Percentiles rank a stretch among this genome's conserved stretches.
These are phyloP conservation scores for Diacronema lutheri DNA, from an alignment of 78 protist genomes.

Conservation along the genomic window DNA sequence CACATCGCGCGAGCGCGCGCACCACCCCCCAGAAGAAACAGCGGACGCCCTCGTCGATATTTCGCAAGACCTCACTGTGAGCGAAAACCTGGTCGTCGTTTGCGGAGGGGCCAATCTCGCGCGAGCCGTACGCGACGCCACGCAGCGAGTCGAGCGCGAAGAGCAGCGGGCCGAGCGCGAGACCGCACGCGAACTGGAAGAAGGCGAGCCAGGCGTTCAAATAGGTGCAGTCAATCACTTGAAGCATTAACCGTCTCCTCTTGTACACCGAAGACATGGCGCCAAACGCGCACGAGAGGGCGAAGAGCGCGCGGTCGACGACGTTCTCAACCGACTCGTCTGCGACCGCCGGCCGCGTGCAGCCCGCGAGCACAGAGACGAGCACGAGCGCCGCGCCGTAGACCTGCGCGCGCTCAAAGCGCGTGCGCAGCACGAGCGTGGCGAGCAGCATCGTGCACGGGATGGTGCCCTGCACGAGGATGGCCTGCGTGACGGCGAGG, in stretches of 20 bases:
- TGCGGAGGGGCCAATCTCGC: too few relatives aligned
- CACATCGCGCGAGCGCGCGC: too few relatives aligned
- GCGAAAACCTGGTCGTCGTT: too few relatives aligned
- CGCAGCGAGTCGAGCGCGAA: too few relatives aligned
- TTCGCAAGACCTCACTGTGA: too few relatives aligned
- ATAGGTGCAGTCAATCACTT: not conserved
- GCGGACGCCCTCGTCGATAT: too few relatives aligned
- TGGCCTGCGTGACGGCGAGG: not conserved
- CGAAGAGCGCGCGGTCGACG: too few relatives aligned
- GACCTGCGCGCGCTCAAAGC: not conserved
- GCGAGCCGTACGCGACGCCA: too few relatives aligned
- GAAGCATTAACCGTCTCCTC: not conserved
- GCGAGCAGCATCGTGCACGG: not conserved
- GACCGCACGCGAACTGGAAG: not conserved
- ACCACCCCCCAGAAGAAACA: too few relatives aligned
- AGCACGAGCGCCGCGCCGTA: not conserved
- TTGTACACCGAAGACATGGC: not conserved
- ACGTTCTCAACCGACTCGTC: not conserved
- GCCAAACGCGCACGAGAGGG: not conserved
- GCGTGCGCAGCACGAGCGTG: not conserved
- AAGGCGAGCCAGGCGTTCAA: not conserved
- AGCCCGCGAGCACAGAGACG: not conserved
- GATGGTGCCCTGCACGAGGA: not conserved
- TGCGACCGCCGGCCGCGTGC: not conserved
- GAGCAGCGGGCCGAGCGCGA: not conserved